These are phyloP conservation scores for Ephemerocybe angulata DNA, from an alignment of 768 basidiomycete genomes.

Conservation along the genomic window DNA sequence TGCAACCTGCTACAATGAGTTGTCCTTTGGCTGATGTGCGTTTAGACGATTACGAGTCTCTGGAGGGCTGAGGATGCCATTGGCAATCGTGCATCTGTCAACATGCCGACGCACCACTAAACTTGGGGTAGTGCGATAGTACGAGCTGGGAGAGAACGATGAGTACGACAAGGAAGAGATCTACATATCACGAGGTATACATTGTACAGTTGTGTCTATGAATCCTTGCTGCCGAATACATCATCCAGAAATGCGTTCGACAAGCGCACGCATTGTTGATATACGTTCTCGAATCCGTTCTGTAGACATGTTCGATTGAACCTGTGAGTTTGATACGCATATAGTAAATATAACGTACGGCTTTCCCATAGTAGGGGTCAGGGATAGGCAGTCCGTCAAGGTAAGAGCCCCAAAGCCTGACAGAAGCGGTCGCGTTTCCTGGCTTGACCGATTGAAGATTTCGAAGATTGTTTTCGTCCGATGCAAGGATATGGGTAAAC, in stretches of 20 bases:
- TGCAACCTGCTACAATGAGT: too few species aligned
- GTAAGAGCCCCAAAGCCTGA: slow-evolving; percentile 81
- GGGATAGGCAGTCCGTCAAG: slow-evolving; percentile 65
- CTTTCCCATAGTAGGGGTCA: slow-evolving; percentile 83
- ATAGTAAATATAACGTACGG: slow-evolving; percentile 37
- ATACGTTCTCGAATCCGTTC: slow-evolving; percentile 76
- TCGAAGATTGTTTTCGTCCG: slow-evolving; percentile 73
- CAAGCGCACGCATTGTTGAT: slow-evolving; percentile 67
- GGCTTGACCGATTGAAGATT: slow-evolving; percentile 53
- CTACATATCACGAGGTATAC: background rate
- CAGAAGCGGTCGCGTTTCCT: slow-evolving; percentile 51
- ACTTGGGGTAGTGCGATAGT: background rate
- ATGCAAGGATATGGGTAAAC: slow-evolving; percentile 85
- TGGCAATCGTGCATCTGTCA: slow-evolving; percentile 73
- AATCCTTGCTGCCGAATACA: slow-evolving; percentile 34
- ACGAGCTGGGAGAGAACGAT: background rate
- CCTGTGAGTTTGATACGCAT: background rate
- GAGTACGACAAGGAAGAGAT: background rate
- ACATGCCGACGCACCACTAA: slow-evolving; percentile 81
- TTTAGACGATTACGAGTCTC: slow-evolving; percentile 84
- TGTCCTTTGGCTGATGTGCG: background rate
- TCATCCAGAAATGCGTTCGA: slow-evolving; percentile 80
- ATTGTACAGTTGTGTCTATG: background rate
- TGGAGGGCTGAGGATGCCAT: slow-evolving; percentile 89
- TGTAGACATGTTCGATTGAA: slow-evolving; percentile 20